Conservation (phyloP, 768 basidiomycete species). For the Solioccasus polychromus region DNA sequence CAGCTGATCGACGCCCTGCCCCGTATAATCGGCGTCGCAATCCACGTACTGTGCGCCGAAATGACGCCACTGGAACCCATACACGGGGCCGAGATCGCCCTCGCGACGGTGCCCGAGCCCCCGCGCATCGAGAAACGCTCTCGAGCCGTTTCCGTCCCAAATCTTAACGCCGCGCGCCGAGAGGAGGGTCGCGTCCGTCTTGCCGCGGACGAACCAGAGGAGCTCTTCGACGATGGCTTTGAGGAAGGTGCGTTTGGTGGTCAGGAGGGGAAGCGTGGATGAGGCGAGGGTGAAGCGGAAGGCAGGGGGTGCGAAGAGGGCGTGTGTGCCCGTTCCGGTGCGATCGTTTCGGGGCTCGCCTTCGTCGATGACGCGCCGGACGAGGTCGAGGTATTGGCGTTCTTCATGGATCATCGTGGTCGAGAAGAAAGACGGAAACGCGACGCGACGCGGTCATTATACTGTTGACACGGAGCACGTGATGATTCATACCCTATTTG, state of each 20-base stretch:
- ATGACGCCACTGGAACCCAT: constrained; percentile 96
- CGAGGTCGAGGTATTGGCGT: constrained; percentile 83
- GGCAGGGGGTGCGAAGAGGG: constrained; percentile 87
- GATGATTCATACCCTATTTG: background rate
- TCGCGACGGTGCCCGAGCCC: constrained; percentile 83
- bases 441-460: constrained; percentile 2
- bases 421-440: background rate
- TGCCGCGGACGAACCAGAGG: constrained; percentile 88
- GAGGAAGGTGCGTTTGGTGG: constrained; percentile 92
- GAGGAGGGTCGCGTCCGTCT: constrained; percentile 76
- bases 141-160: constrained; percentile 96
- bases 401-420: constrained; percentile 64
- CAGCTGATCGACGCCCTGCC: constrained; percentile 91
- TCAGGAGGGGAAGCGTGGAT: constrained; percentile 79
- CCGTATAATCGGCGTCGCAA: constrained; percentile 72
- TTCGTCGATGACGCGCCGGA: constrained; percentile 65
- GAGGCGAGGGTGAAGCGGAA: constrained; percentile 85
- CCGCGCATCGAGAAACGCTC: constrained; percentile 79
- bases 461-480: constrained; percentile 14
- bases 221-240: constrained; percentile 92
- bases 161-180: constrained; percentile 86
- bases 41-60: constrained; percentile 84
- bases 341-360: constrained; percentile 86
- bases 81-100: constrained; percentile 95
- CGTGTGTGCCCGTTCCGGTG: constrained; percentile 91